Percentiles rank a stretch among this genome's conserved stretches.
These are phyloP conservation scores for Phaseolus coccineus DNA, from an alignment of 331 rosid genomes.

Conservation along the genomic window DNA sequence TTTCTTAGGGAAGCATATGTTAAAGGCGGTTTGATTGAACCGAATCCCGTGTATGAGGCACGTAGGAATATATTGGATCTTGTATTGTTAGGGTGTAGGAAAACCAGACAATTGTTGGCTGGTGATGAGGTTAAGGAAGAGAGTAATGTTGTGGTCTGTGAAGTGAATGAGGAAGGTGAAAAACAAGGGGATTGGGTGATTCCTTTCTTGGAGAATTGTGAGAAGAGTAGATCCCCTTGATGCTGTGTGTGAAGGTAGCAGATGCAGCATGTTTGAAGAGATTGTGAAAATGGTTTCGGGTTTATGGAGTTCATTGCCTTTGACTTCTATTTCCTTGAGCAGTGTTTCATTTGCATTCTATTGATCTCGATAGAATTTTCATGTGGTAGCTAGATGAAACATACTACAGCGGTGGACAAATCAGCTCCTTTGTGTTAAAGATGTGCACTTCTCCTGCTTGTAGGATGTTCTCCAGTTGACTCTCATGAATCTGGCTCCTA, in stretches of 20 bases:
- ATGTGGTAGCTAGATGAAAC: constrained; percentile 75
- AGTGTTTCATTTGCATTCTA: constrained; percentile 62
- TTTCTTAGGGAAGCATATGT: constrained; percentile 76
- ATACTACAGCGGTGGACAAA: constrained; percentile 68
- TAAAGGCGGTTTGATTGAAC: constrained; percentile 62
- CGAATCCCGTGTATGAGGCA: constrained; percentile 55
- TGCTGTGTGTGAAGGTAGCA: constrained; percentile 11
- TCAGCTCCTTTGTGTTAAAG: not conserved
- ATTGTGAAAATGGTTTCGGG: not conserved
- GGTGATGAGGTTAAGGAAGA: constrained; percentile 40
- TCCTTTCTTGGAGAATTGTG: constrained; percentile 63
- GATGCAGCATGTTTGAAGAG: constrained; percentile 4
- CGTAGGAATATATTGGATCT: constrained; percentile 74
- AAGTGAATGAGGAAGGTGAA: constrained; percentile 44
- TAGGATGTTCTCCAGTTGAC: not conserved
- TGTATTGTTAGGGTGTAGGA: constrained; percentile 60
- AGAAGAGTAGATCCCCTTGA: constrained; percentile 37
- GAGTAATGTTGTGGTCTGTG: constrained; percentile 35
- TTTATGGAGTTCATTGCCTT: not conserved
- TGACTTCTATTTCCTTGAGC: constrained; percentile 4
- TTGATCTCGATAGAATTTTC: constrained; percentile 66
- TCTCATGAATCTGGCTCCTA: not conserved
- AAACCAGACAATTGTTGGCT: constrained; percentile 52
- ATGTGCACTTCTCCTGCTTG: not conserved
- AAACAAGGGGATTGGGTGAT: constrained; percentile 69